Percentiles rank a stretch among this genome's conserved stretches.
Conservation (phyloP, 306 rosid genomes). For the Rosa chinensis region DNA sequence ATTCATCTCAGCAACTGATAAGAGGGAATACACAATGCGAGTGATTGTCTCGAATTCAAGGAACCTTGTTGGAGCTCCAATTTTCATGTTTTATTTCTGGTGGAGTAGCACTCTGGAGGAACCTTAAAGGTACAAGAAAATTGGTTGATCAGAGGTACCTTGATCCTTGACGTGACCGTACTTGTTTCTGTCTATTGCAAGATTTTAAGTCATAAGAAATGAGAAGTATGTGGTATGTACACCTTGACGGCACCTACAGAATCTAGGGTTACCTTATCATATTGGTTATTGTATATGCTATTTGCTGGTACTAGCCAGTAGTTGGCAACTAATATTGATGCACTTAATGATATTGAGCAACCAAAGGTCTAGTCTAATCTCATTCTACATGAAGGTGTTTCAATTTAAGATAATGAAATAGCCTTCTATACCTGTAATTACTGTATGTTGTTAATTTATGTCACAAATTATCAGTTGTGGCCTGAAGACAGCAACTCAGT, state of each 20-base stretch:
- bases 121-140: not conserved
- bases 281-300: not conserved
- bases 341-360: slow-evolving; percentile 2
- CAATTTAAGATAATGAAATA: not conserved
- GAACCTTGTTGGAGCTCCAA: slow-evolving; percentile 4
- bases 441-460: not conserved
- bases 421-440: not conserved
- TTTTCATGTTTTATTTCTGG: not conserved
- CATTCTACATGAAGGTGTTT: not conserved
- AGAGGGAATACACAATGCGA: not conserved
- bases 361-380: slow-evolving; percentile 14
- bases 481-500: not conserved
- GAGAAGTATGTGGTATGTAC: not conserved
- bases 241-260: not conserved
- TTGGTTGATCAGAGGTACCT: slow-evolving; percentile 3
- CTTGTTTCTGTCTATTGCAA: not conserved
- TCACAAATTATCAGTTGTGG: not conserved
- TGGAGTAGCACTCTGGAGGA: not conserved
- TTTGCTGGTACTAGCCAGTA: too few relatives aligned
- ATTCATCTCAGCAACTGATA: slow-evolving; percentile 23
- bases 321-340: not conserved
- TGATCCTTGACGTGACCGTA: not conserved
- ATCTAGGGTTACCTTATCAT: not conserved
- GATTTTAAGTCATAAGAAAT: not conserved
- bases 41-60: not conserved